phyloP scores from a whole-genome alignment of 2,329 filamentous ascomycete species.

The Aspergillus arachidicola region DNA sequence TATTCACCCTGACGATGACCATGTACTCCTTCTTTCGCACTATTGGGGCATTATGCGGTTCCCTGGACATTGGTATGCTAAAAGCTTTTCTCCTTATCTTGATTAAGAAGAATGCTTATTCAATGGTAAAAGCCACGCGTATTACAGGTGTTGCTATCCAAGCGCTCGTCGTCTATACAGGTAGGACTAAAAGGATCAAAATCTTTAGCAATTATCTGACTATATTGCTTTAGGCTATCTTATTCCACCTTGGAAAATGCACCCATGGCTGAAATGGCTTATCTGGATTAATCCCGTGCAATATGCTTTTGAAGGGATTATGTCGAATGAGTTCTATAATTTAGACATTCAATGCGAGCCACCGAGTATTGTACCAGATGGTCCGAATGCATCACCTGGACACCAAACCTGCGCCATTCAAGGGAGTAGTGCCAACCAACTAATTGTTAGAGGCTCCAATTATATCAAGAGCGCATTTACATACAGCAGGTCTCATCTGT shows the following conservation, averaged over 20 bases:
- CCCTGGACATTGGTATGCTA: conserved; percentile 50
- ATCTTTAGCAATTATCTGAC: neutral
- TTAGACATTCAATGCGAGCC: conserved; percentile 58
- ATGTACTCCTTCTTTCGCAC: conserved; percentile 59
- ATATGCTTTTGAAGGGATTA: conserved; percentile 69
- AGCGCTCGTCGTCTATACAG: conserved; percentile 61
- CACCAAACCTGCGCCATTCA: conserved; percentile 64
- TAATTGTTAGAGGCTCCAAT: conserved; percentile 45
- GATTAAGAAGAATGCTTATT: neutral
- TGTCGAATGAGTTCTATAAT: conserved; percentile 71
- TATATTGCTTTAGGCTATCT: conserved; percentile 55
- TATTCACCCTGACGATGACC: conserved; percentile 57
- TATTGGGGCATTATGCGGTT: conserved; percentile 52
- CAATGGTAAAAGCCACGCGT: conserved; percentile 38
- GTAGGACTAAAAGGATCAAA: conserved; percentile 18
- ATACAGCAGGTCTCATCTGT: conserved; percentile 61
- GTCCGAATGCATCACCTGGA: conserved; percentile 47
- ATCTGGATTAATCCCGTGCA: conserved; percentile 46
- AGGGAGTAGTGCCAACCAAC: conserved; percentile 57
- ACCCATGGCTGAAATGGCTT: conserved; percentile 50
- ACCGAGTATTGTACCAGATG: conserved; percentile 59
- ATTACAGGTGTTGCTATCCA: conserved; percentile 54
- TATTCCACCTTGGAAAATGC: conserved; percentile 64
- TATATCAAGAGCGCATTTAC: conserved; percentile 43
- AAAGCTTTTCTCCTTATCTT: neutral